phyloP scores from a whole-genome alignment of 2,329 filamentous ascomycete genomes.

The Pestalotiopsis sp. region DNA sequence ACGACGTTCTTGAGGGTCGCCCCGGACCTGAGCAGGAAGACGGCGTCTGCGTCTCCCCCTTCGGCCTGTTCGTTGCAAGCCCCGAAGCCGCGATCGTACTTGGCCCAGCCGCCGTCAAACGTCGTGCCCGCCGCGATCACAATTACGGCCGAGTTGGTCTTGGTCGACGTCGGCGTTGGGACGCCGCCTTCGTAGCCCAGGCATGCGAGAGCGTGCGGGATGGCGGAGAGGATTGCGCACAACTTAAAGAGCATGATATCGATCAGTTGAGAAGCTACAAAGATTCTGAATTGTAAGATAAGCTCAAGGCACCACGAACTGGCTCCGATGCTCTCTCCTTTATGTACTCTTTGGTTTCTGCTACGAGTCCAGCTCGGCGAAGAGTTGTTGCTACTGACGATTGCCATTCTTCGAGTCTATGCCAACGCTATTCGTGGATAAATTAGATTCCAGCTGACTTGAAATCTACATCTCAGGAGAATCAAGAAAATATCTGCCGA shows the following conservation, averaged over 20 bases:
- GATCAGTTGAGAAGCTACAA: not conserved
- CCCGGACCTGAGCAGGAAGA: slow-evolving; percentile 43
- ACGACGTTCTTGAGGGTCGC: slow-evolving; percentile 49
- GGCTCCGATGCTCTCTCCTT: not conserved
- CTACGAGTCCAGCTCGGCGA: not conserved
- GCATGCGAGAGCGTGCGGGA: slow-evolving; percentile 32
- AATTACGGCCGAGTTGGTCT: slow-evolving; percentile 31
- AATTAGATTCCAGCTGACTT: not conserved
- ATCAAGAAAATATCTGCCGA: not conserved
- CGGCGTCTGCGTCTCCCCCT: slow-evolving; percentile 39
- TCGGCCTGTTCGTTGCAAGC: slow-evolving; percentile 45
- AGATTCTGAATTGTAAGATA: not conserved
- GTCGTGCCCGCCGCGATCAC: slow-evolving; percentile 30
- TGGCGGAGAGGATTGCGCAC: slow-evolving; percentile 13
- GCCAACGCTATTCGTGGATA: not conserved
- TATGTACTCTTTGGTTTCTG: not conserved
- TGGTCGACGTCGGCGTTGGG: slow-evolving; percentile 26
- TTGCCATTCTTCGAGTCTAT: not conserved
- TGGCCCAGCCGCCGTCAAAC: slow-evolving; percentile 37
- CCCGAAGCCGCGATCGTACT: slow-evolving; percentile 41
- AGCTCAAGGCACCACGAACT: not conserved
- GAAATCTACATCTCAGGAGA: not conserved
- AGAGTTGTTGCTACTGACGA: not conserved
- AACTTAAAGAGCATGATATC: not conserved
- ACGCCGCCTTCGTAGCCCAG: slow-evolving; percentile 33